Base-by-base conservation (phyloP, 805 yeast genomes). In the Yamadazyma ubonensis region DNA sequence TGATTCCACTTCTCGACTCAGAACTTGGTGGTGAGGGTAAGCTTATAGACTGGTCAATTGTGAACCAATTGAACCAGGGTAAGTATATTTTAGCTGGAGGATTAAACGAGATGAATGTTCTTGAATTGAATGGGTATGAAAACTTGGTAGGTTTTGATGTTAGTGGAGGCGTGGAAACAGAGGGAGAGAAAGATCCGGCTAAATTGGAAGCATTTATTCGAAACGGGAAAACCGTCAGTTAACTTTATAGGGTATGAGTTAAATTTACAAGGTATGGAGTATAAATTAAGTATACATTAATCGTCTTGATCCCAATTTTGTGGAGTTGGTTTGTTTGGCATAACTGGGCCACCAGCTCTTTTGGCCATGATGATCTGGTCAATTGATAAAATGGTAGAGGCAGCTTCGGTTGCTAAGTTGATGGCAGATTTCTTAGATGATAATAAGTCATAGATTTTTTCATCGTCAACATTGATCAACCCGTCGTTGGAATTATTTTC, bases 321-420 rank as follows among this genome's bases (percentile, higher is more conserved):
- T 33, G 93, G 91, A 63, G 80, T 81, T 51, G 83, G 83, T 58
- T 86, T 95, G 53, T 67, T 59, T 23, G 96, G 96, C 76, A 89
- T 82, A 22, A 71, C 81, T 35, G 99, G 99, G 16, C 99, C 99
- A 50, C 99, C 99, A 2, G 98, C 97, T 61, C 96, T 81, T 78
- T 91, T 91, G 32, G 99, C 98, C 93, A 91, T 93, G 59, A 91
- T 93, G 55, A 91, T 91, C 74, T 91, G 98, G 63, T 93, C 98
- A 36, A 93, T 93, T 18, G 95, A 81, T 48, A 90, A 73, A 38
- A 90, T 83, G 4, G 98, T 93, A 47, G 76, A 78, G 10, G 96
- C 95, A 35, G 97, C 96, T 51, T 93, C 98, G 3, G 96, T 89
- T 12, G 99, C 98, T 48, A 93, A 83, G 53, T 82, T 79, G 50